These are phyloP conservation scores for Suillus discolor DNA, from an alignment of 768 basidiomycete species.

Conservation along the genomic window DNA sequence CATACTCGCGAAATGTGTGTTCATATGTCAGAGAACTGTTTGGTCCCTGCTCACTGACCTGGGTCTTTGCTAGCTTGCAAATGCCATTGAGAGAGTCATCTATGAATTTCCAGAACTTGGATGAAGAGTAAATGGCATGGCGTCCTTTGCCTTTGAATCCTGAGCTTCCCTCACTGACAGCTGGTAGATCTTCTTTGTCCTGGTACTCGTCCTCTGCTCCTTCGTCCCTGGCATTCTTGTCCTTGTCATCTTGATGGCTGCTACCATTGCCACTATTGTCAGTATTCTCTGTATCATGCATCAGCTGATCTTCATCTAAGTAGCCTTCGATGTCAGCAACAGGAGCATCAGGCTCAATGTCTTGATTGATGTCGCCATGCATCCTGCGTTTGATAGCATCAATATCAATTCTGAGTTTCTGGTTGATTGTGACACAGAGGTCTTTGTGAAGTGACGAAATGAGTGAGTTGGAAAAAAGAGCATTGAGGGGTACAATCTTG, in stretches of 20 bases:
- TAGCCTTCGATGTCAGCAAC: too few relatives aligned
- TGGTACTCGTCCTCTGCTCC: too few relatives aligned
- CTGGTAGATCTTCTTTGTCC: not conserved
- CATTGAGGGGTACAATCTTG: not conserved
- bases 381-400: not conserved
- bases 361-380: too few relatives aligned
- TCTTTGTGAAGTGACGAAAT: not conserved
- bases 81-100: not conserved
- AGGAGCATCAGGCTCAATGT: too few relatives aligned
- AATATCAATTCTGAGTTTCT: constrained; percentile 4
- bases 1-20: not conserved
- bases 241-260: too few relatives aligned
- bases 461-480: constrained; percentile 7
- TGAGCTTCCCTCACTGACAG: not conserved
- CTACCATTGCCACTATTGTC: too few relatives aligned
- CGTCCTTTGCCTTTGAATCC: not conserved
- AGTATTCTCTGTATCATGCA: too few relatives aligned
- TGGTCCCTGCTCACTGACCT: not conserved
- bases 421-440: not conserved
- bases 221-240: too few relatives aligned
- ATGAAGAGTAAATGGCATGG: not conserved
- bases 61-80: not conserved
- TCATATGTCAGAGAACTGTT: not conserved
- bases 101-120: not conserved
- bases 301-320: too few relatives aligned